Evolutionary conservation across 2,329 filamentous ascomycete species (phyloP).

Genomic region (Monilinia polystroma): DNA sequence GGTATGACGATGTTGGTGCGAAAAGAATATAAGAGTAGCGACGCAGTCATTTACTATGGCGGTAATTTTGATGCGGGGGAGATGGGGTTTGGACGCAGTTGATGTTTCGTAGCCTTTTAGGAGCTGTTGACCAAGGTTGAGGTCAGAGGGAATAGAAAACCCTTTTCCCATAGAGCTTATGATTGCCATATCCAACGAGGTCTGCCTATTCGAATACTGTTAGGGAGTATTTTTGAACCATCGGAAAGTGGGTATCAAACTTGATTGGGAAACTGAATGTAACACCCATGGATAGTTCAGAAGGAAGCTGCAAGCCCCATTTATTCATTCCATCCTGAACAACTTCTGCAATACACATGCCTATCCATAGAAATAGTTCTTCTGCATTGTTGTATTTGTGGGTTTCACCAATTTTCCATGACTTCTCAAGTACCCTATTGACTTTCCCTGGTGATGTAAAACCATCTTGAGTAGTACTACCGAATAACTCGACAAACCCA

Average conservation of each 20-base stretch:
- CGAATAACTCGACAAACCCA: slow-evolving; percentile 62
- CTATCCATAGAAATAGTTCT: slow-evolving; percentile 79
- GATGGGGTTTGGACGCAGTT: slow-evolving; percentile 40
- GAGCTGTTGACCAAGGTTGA: slow-evolving; percentile 61
- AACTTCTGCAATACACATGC: slow-evolving; percentile 71
- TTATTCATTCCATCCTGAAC: slow-evolving; percentile 56
- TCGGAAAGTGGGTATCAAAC: slow-evolving; percentile 29
- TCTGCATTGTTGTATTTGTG: slow-evolving; percentile 73
- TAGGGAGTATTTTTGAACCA: slow-evolving; percentile 19
- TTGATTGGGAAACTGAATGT: slow-evolving; percentile 71
- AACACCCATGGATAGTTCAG: slow-evolving; percentile 61
- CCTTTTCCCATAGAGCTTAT: slow-evolving; percentile 71
- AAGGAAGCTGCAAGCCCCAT: slow-evolving; percentile 43
- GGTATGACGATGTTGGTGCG: slow-evolving; percentile 65
- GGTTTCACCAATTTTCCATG: slow-evolving; percentile 72
- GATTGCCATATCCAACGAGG: slow-evolving; percentile 59
- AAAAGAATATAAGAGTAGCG: slow-evolving; percentile 73
- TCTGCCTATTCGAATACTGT: slow-evolving; percentile 45
- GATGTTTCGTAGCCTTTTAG: slow-evolving; percentile 56
- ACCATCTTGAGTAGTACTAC: slow-evolving; percentile 28
- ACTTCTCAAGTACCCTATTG: slow-evolving; percentile 59
- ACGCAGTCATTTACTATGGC: slow-evolving; percentile 83
- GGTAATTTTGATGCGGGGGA: slow-evolving; percentile 67
- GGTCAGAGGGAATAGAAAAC: slow-evolving; percentile 59
- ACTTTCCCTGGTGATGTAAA: slow-evolving; percentile 29